Evolutionary conservation across 805 yeast genomes (phyloP), one percentile per base, ranked within the genome.

Genomic region (Candida golubevii): DNA sequence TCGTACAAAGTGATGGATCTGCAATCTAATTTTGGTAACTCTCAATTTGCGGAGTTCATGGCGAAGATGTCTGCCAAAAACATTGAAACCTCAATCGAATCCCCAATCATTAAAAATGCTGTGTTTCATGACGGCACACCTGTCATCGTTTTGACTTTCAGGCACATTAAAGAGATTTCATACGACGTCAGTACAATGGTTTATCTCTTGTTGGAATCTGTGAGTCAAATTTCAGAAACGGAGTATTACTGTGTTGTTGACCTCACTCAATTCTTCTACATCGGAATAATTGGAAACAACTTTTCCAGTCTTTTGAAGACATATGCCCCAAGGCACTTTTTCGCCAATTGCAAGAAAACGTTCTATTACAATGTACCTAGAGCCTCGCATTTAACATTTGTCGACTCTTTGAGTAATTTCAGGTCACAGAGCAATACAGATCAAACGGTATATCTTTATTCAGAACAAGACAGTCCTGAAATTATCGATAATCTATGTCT

Each of bases 121-220:
- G 78, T 84, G 12, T 79, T 84, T 32, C 70, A 75, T 33, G 95
- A 86, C 57, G 95, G 95, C 11, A 63, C 79, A 0, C 95, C 93
- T 1, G 72, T 82, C 15, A 66, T 85, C 26, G 79, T 83, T 3
- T 53, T 84, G 26, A 76, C 78, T 35, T 70, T 73, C 49, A 54
- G 62, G 31, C 47, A 56, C 26, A 46, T 70, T 31, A 57, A 53
- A 31, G 55, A 72, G 14, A 66, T 78, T 33, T 60, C 66, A 5
- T 55, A 59, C 41, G 74, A 70, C 44, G 54, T 63, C 8, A 83
- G 84, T 36, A 64, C 78, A 5, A 62, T 83, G 26, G 65, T 78
- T 23, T 88, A 77, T 62, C 74, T 83, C 47, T 53, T 82, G 7
- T 74, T 85, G 42, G 88, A 85, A 52, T 73, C 78, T 4, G 76